Evolutionary conservation across 352 stramenopile genomes (phyloP).

Genomic region (Albugo candida): DNA sequence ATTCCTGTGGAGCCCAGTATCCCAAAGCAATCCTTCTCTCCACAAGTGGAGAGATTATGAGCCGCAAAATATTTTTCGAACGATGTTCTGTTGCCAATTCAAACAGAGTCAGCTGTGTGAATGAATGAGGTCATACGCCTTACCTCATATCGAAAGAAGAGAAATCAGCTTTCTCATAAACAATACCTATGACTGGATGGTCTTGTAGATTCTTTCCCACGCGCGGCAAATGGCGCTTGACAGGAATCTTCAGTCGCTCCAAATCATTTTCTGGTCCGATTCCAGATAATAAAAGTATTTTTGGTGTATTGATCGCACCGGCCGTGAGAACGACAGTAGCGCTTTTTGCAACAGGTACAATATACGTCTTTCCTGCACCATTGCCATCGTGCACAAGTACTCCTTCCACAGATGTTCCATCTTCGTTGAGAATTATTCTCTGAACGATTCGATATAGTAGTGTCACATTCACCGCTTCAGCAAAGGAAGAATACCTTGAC

Average conservation of each 20-base stretch:
- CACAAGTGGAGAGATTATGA: slow-evolving; percentile 8
- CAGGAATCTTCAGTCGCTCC: slow-evolving; percentile 12
- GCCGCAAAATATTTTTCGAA: slow-evolving; percentile 29
- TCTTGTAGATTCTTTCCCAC: slow-evolving; percentile 55
- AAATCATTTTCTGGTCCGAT: slow-evolving; percentile 50
- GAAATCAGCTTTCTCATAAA: slow-evolving; percentile 22
- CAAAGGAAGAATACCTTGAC: slow-evolving; percentile 23
- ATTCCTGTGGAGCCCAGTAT: slow-evolving; percentile 46
- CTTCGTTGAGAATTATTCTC: slow-evolving; percentile 32
- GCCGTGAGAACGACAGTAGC: slow-evolving; percentile 54
- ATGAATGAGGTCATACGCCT: slow-evolving; percentile 1
- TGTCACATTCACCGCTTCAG: slow-evolving; percentile 1
- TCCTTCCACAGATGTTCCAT: neutral
- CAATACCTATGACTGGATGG: slow-evolving; percentile 61
- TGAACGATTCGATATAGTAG: slow-evolving; percentile 2
- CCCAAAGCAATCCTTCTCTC: slow-evolving; percentile 17
- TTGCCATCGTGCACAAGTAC: neutral
- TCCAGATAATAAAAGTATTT: slow-evolving; percentile 62
- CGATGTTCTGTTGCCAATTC: slow-evolving; percentile 11
- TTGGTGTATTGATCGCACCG: slow-evolving; percentile 45
- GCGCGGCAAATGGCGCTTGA: slow-evolving; percentile 22
- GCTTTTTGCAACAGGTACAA: neutral
- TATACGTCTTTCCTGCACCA: slow-evolving; percentile 2
- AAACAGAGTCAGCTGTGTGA: too few species aligned
- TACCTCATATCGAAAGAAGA: slow-evolving; percentile 24